A percentile compares a stretch with the other conserved stretches of the same genome.
Conservation (phyloP, 73 alveolate species). For the Paramecium bursaria region DNA sequence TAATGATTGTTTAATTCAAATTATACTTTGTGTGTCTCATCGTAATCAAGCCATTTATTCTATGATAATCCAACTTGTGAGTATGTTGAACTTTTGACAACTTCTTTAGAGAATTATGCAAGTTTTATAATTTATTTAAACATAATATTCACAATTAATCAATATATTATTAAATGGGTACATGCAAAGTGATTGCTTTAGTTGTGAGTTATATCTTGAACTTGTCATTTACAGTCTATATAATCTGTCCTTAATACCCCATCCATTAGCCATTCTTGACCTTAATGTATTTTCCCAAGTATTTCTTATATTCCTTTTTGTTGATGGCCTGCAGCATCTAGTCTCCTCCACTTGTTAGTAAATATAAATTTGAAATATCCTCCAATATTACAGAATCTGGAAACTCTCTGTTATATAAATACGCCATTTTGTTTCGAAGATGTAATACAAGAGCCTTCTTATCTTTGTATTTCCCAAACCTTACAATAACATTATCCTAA, state of each 20-base stretch:
- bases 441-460: conserved; percentile 3
- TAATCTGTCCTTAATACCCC: conserved; percentile 38
- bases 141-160: too few species aligned
- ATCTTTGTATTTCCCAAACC: neutral
- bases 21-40: conserved; percentile 40
- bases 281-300: neutral
- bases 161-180: too few species aligned
- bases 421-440: neutral
- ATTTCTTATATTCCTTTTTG: neutral
- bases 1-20: neutral
- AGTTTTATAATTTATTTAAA: too few species aligned
- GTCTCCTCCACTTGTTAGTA: neutral
- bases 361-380: neutral
- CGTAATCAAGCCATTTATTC: conserved; percentile 58
- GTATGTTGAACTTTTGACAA: too few species aligned
- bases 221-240: neutral
- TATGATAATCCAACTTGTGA: conserved; percentile 22
- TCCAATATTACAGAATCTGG: conserved; percentile 20
- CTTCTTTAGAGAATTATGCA: too few species aligned
- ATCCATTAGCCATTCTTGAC: conserved; percentile 24
- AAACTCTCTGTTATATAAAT: conserved; percentile 28
- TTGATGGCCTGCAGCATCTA: too few species aligned
- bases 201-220: neutral
- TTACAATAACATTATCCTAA: conserved; percentile 6
- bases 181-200: too few species aligned